Base-by-base conservation (phyloP, 345 rosid species). In the Salix brachista region DNA sequence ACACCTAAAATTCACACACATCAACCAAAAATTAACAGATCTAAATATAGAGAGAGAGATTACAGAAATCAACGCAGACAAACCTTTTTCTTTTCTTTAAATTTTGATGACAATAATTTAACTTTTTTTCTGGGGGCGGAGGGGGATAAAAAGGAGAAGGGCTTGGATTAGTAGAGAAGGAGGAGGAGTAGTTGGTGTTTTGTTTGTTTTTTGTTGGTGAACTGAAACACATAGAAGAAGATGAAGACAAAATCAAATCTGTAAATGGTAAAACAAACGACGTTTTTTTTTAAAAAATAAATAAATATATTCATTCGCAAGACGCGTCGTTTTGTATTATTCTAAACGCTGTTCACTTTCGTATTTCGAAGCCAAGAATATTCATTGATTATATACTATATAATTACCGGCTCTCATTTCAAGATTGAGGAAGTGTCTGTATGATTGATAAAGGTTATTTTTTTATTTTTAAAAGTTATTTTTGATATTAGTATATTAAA, bases 161-260 rank as follows among this genome's bases (percentile, higher is more conserved):
- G 28, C 25, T n/a, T 23, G 64, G 64, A n/a, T 58, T 23, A 9
- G 14, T 58, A 58, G 64, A n/a, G 64, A 58, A 58, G 46, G 46
- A 42, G 64, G 12, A 9, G 64, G 64, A 6, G 61, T 4, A 56
- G 62, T 58, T 9, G 64, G 64, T 58, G 64, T 58, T 58, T 58
- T 3, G 64, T 58, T 58, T 58, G 25, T 23, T 3, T 65, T 67
- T 80, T 70, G 79, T 72, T 79, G 87, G 90, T 77, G 78, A 86
- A 73, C 78, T 67, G 84, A 81, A 77, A 42, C 37, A 42, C 46
- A 42, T 11, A 42, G 46, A 21, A 30, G 69, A 30, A 30, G 69
- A 66, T 6, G 84, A 80, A 65, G 84, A 78, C 81, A 50, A 85
- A 11, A 42, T 42, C 46, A 42, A 42, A 42, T 42, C 46, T 11